Evolutionary conservation across 441 rosid genomes (phyloP), one percentile per base, ranked within the genome.

Genomic region (Croton setiger): DNA sequence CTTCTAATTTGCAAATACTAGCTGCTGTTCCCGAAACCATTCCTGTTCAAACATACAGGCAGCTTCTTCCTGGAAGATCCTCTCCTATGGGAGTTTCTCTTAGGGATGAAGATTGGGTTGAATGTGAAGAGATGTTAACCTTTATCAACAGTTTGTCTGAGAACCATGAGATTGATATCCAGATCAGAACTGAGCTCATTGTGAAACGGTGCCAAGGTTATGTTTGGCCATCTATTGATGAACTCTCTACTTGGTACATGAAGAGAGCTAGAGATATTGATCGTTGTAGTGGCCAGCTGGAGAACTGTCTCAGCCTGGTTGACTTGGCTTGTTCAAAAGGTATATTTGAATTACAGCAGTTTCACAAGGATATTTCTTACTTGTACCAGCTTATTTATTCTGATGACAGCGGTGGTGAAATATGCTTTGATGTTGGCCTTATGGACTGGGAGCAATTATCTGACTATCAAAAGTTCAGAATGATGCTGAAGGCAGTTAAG

Each of bases 91-190:
- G 75, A 76, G 81, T 80, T 79, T 84, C 85, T 59, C 81, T 91
- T 76, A 93, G 99, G 81, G 91, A 88, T 83, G 97, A 87, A 80
- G 99, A 96, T 83, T 96, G 99, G 99, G 89, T 96, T 83, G 99
- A 96, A 83, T 88, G 97, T 76, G 93, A 86, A 77, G 83, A 76
- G 80, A 89, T 86, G 97, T 82, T 84, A 37, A 76, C 54, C 55
- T 93, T 78, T 78, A 81, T 92, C 15, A 83, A 75, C 49, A 85
- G 70, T 63, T 73, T 86, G 72, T 90, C 91, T n/a, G 82, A 77
- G 75, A 83, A 76, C 72, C 74, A 73, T 64, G 87, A 86, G 75
- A 80, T 74, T 21, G 75, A 63, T 60, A 62, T 72, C 72, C 88
- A 78, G 75, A 78, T 88, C 71, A 85, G 86, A 80, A 96, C 98